Conservation (phyloP, 2,329 filamentous ascomycete species). For the Nothophaeocryptopus gaeumannii region DNA sequence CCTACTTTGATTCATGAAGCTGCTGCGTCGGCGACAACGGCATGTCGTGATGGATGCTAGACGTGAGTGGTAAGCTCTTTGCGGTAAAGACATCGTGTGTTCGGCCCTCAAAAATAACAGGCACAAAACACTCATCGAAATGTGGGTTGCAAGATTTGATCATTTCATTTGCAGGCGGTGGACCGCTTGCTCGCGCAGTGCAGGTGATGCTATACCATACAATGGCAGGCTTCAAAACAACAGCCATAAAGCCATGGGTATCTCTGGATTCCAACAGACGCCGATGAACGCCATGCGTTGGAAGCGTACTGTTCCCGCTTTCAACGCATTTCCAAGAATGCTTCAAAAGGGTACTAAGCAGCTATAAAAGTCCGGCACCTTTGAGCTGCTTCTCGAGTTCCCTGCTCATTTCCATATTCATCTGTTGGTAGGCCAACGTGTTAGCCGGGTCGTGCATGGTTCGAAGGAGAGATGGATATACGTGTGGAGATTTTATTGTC, state of each 20-base stretch:
- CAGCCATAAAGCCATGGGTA: slow-evolving; percentile 29
- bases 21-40: background rate
- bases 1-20: slow-evolving; percentile 11
- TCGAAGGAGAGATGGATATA: background rate
- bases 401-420: slow-evolving; percentile 22
- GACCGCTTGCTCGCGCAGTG: slow-evolving; percentile 33
- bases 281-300: slow-evolving; percentile 32
- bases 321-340: slow-evolving; percentile 6
- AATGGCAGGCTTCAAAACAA: slow-evolving; percentile 30
- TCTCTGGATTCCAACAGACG: slow-evolving; percentile 27
- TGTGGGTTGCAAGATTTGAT: slow-evolving; percentile 9
- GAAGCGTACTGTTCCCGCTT: slow-evolving; percentile 32
- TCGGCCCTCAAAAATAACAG: slow-evolving; percentile 19
- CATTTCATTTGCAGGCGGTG: slow-evolving; percentile 31
- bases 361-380: slow-evolving; percentile 28
- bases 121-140: slow-evolving; percentile 16
- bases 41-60: background rate
- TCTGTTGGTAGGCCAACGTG: slow-evolving; percentile 20
- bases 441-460: slow-evolving; percentile 14
- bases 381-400: slow-evolving; percentile 32
- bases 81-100: background rate
- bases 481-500: background rate
- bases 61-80: background rate
- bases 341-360: slow-evolving; percentile 31
- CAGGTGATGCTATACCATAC: slow-evolving; percentile 28